phyloP scores from a whole-genome alignment of 495 filamentous ascomycete genomes.

The Neurospora sp. region DNA sequence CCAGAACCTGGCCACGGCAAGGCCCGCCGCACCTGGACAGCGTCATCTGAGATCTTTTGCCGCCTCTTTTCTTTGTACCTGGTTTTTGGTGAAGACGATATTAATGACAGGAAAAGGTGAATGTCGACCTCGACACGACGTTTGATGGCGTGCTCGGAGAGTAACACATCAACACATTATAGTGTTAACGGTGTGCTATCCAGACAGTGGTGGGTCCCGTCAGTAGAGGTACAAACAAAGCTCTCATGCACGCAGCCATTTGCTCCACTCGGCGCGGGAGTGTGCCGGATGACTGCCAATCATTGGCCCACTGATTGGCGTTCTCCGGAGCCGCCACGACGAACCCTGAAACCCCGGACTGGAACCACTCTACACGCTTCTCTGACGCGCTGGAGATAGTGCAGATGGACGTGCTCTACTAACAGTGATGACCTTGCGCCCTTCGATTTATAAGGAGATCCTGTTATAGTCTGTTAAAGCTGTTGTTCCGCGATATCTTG shows the following conservation, averaged over 20 bases:
- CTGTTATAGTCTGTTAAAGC: not conserved
- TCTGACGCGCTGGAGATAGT: not conserved
- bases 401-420: not conserved
- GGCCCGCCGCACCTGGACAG: not conserved
- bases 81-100: not conserved
- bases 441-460: accelerated
- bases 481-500: not conserved
- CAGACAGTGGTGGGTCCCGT: not conserved
- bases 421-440: not conserved
- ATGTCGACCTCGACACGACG: not conserved
- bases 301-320: not conserved
- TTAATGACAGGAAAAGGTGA: not conserved
- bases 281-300: not conserved
- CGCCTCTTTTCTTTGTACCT: not conserved
- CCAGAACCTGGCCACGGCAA: not conserved
- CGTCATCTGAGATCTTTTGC: not conserved
- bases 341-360: not conserved
- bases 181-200: not conserved
- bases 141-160: not conserved
- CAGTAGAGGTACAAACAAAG: not conserved
- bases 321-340: not conserved
- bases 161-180: not conserved
- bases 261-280: not conserved
- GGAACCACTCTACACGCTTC: not conserved
- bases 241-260: not conserved